Evolutionary conservation across 441 rosid genomes (phyloP).

Genomic region (Cnidoscolus chayamansa): DNA sequence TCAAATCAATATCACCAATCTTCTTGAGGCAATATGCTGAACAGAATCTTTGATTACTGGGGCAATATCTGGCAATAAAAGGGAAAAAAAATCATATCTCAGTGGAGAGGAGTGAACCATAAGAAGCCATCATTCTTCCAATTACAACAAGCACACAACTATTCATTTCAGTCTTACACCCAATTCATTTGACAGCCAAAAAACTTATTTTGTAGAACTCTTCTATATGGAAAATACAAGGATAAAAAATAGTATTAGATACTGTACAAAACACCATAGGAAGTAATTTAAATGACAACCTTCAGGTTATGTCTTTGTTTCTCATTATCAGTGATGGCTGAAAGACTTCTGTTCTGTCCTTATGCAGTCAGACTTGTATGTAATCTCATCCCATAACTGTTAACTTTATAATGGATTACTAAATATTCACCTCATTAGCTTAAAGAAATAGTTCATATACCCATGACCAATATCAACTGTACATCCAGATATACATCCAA

Average conservation of each 20-base stretch:
- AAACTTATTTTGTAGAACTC: not conserved
- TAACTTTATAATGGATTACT: not conserved
- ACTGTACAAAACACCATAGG: not conserved
- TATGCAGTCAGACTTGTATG: too few relatives aligned
- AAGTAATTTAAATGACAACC: not conserved
- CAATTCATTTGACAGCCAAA: not conserved
- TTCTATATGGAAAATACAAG: not conserved
- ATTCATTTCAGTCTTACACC: not conserved
- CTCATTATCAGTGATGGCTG: not conserved
- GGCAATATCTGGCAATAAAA: conserved; percentile 72
- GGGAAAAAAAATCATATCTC: not conserved
- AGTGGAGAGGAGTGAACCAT: not conserved
- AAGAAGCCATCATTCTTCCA: not conserved
- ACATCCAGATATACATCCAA: conserved; percentile 97
- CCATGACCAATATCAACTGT: conserved; percentile 99
- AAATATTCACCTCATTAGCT: not conserved
- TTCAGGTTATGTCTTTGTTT: not conserved
- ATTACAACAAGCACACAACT: not conserved
- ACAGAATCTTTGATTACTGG: conserved; percentile 99
- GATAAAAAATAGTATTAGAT: not conserved
- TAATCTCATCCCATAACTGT: not conserved
- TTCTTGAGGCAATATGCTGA: conserved; percentile 92
- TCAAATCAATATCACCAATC: conserved; percentile 85
- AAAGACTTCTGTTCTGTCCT: not conserved
- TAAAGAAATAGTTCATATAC: conserved; percentile 29